Evolutionary conservation across 768 basidiomycete genomes (phyloP).

Genomic region (Suillus lakei): DNA sequence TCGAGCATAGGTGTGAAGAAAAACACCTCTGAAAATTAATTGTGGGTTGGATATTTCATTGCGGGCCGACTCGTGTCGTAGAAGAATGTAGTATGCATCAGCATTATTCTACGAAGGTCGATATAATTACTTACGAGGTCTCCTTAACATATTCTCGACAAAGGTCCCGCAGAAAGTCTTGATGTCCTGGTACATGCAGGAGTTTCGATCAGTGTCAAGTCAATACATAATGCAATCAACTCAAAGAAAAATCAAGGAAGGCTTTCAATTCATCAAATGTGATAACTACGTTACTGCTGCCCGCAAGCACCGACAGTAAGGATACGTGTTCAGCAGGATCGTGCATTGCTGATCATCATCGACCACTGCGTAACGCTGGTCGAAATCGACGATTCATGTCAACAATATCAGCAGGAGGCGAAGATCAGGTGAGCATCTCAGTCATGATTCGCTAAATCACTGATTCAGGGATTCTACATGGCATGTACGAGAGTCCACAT

Average conservation of each 20-base stretch:
- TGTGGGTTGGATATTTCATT: background rate
- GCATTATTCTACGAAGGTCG: constrained; percentile 30
- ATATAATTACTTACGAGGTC: constrained; percentile 12
- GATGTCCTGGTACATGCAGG: constrained; percentile 36
- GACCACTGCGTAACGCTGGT: background rate
- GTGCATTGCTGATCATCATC: background rate
- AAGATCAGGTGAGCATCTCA: background rate
- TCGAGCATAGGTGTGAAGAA: background rate
- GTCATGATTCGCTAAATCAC: background rate
- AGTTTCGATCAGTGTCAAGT: constrained; percentile 30
- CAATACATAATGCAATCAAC: constrained; percentile 27
- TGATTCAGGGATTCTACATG: background rate
- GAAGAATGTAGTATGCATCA: constrained; percentile 18
- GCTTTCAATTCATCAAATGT: constrained; percentile 22
- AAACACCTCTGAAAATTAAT: background rate
- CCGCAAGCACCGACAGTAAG: background rate
- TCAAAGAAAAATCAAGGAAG: constrained; percentile 30
- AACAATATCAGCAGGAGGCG: background rate
- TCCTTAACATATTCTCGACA: constrained; percentile 20
- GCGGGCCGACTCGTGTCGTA: background rate
- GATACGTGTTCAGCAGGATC: background rate
- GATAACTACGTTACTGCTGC: background rate
- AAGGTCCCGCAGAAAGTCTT: constrained; percentile 30
- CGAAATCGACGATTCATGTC: constrained; percentile 5
- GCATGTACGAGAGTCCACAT: background rate